Base-by-base conservation (phyloP, 139 green algal species). In the Chlorella sp. region DNA sequence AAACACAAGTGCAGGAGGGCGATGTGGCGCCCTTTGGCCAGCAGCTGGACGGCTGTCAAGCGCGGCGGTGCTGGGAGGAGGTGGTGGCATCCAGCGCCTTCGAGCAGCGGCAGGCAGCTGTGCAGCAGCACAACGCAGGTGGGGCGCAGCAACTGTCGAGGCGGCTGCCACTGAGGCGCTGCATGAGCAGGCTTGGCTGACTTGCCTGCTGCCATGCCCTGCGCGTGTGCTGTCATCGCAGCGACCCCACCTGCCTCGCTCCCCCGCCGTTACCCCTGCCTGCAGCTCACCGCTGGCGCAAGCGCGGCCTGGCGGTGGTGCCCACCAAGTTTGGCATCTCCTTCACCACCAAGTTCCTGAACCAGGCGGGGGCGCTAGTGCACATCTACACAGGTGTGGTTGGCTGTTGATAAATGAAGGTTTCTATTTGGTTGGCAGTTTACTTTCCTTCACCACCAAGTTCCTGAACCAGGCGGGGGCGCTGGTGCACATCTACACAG, bases 261-360 rank as follows among this genome's bases (percentile, higher is more conserved):
- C 34, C 55, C 55, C 3, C 25, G 11, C 34, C 1, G n/a, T 36
- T 55, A 0, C 57, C 34, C 30, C 13, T 2, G 34, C 0, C 38
- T 25, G 63, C 70, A 65, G 38, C 44, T 25, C 55, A 71, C 44
- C 88, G 89, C 41, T 97, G 85, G 81, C 89, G 93, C 81, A 99
- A 99, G 90, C 92, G 97, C 18, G 97, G 97, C 56, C 71, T 99
- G 20, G 92, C 96, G 3, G 80, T 93, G 5, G 89, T 94, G 1
- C 96, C 97, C 84, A 99, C 97, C 84, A 99, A 98, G 91, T 99
- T 99, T 89, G 97, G 97, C 85, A 98, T 99, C 86, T 92, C 91
- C n/a, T 99, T 99, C 90, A 96, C 91, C 39, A 67, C 85, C 51
- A 92, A 90, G 80, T 91, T 87, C 78, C 69, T 94, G 23, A 93